A percentile compares a stretch with the other conserved stretches of the same genome.
Conservation (phyloP, 1,284 basidiomycete species). For the Leccinum griseonigrum region DNA sequence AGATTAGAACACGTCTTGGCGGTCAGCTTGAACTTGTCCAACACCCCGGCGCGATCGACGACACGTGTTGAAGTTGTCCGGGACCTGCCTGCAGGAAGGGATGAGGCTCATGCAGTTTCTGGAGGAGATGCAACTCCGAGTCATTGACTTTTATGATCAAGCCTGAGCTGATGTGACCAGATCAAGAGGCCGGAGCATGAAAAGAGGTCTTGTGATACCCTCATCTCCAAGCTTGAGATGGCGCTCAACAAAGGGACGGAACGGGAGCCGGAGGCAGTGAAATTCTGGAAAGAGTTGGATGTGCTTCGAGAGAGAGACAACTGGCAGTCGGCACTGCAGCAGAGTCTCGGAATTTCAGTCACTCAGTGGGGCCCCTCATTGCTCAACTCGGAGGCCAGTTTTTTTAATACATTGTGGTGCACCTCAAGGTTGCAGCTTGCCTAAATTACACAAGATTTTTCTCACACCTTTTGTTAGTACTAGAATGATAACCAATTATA, state of each 20-base stretch:
- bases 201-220: slow-evolving; percentile 51
- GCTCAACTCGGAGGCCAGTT: slow-evolving; percentile 27
- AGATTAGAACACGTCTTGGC: too few relatives aligned
- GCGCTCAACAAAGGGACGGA: slow-evolving; percentile 52
- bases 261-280: slow-evolving; percentile 45
- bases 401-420: too few relatives aligned
- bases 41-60: too few relatives aligned
- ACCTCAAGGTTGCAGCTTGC: too few relatives aligned
- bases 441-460: too few relatives aligned
- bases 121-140: too few relatives aligned
- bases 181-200: slow-evolving; percentile 53
- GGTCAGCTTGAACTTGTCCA: too few relatives aligned
- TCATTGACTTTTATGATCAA: slow-evolving; percentile 35
- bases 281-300: slow-evolving; percentile 42
- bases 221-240: slow-evolving; percentile 61
- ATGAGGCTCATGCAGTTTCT: too few relatives aligned
- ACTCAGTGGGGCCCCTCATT: slow-evolving; percentile 56
- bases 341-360: slow-evolving; percentile 46
- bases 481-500: too few relatives aligned
- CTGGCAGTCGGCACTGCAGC: slow-evolving; percentile 37
- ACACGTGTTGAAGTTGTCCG: too few relatives aligned
- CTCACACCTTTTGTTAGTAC: too few relatives aligned
- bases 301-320: slow-evolving; percentile 50
- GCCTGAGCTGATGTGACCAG: slow-evolving; percentile 60
- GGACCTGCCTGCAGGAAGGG: too few relatives aligned